Evolutionary conservation across 805 yeast species (phyloP), one percentile per base, ranked within the genome.

Genomic region (Candida andamanensis): DNA sequence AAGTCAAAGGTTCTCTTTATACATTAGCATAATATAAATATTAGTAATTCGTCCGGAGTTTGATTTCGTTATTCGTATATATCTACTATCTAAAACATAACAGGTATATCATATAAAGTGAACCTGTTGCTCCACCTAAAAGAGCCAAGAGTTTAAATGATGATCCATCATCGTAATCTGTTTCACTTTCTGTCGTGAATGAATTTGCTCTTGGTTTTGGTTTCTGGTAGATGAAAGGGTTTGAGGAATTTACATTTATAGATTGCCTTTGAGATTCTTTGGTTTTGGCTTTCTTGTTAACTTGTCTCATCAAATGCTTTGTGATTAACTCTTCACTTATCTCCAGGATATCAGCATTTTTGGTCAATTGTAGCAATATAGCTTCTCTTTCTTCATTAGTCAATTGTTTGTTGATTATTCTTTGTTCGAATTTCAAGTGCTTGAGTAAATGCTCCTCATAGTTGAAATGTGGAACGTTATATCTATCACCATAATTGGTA

Each of bases 391-490:
- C 64, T 20, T 47, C 58, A 3, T 50, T 50, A 9, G 59, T 47
- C 30, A 56, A 32, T 36, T 46, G 46, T 32, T 53, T 57, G 22
- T 53, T 56, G 36, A 67, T 52, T 28, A 66, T 50, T 10, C 69
- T 44, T 39, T 66, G 69, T 45, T 68, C 74, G 32, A 67, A 63
- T 43, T 64, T 68, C 35, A 77, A 56, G 37, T 74, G 74, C 30
- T 76, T 68, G 18, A 59, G 51, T 5, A 75, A 56, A 49, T 77
- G 82, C 36, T 67, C 66, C 37, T 70, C 63, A 42, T 71, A 74
- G 50, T 77, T 75, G 42, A 77, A 77, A 51, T 77, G 83, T 2
- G 82, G 80, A 3, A 76, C 80, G 42, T 74, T 80, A 38, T 42
- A 53, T 25, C 76, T 53, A 41, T 63, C 61, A 5, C 69, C 69